Percentiles rank a stretch among this genome's conserved stretches.
phyloP scores from a whole-genome alignment of 768 basidiomycete genomes.

The Gymnopilus junonius region DNA sequence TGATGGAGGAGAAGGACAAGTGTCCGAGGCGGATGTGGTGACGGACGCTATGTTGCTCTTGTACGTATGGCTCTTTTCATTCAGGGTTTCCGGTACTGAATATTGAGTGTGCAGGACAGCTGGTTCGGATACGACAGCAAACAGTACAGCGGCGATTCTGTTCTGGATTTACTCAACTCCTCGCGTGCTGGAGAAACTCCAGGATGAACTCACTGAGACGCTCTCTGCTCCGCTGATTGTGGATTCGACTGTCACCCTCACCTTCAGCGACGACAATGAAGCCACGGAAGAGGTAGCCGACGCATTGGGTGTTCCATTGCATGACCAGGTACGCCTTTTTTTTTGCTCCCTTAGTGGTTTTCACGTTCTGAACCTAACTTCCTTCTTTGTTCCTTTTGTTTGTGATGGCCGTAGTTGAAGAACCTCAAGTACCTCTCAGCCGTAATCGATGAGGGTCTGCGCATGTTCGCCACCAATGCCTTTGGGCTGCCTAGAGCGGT shows the following conservation, averaged over 20 bases:
- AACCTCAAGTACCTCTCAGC: constrained; percentile 5
- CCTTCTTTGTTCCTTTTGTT: too few relatives aligned
- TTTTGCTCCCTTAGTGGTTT: too few relatives aligned
- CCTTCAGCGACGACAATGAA: too few relatives aligned
- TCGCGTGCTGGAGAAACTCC: neutral
- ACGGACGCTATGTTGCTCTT: constrained; percentile 6
- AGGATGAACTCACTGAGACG: neutral
- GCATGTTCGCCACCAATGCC: constrained; percentile 8
- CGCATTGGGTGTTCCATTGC: neutral
- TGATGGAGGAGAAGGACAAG: neutral
- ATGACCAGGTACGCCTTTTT: neutral
- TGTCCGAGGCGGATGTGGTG: constrained; percentile 5
- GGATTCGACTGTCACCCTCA: neutral
- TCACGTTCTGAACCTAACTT: too few relatives aligned
- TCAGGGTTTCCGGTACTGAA: too few relatives aligned
- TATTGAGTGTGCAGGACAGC: neutral
- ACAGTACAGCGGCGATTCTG: constrained; percentile 5
- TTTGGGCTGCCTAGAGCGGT: neutral
- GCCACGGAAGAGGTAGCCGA: neutral
- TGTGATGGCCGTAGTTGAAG: constrained; percentile 2
- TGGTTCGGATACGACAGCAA: constrained; percentile 5
- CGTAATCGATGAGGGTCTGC: constrained; percentile 3
- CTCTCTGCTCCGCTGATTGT: neutral
- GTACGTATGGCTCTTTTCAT: too few relatives aligned
- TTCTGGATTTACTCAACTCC: constrained; percentile 8